phyloP scores from a whole-genome alignment of 805 yeast species.

The Saturnispora mendoncae region DNA sequence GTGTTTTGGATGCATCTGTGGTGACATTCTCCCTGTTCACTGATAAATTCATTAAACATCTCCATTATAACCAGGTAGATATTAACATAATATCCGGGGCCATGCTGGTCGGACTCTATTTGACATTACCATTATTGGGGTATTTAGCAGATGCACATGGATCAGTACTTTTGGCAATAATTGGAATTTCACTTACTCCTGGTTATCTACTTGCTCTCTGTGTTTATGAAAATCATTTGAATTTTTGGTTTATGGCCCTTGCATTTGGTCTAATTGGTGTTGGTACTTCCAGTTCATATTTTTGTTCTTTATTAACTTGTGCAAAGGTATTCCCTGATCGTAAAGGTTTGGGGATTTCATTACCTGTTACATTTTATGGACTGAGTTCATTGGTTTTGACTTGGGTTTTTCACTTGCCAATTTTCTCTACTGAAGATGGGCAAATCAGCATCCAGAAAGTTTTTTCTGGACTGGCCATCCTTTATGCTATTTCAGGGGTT shows the following conservation, averaged over 20 bases:
- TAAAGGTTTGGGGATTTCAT: constrained; percentile 74
- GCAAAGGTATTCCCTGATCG: constrained; percentile 74
- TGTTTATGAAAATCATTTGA: constrained; percentile 24
- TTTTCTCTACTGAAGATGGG: constrained; percentile 27
- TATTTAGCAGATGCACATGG: constrained; percentile 80
- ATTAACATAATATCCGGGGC: constrained; percentile 66
- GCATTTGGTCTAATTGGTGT: constrained; percentile 56
- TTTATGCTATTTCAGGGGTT: constrained; percentile 49
- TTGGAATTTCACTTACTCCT: constrained; percentile 57
- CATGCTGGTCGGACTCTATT: constrained; percentile 73
- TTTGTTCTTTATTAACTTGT: constrained; percentile 66
- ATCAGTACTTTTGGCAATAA: constrained; percentile 57
- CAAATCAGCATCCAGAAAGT: constrained; percentile 40
- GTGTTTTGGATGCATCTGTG: constrained; percentile 76
- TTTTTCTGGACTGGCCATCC: constrained; percentile 41
- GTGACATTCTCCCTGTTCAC: constrained; percentile 76
- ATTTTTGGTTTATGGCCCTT: constrained; percentile 32
- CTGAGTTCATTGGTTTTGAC: constrained; percentile 69
- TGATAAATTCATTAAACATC: constrained; percentile 48
- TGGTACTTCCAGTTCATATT: constrained; percentile 66
- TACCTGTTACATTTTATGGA: constrained; percentile 87
- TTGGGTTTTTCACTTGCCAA: constrained; percentile 39
- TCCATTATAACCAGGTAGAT: constrained; percentile 54
- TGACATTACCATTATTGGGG: constrained; percentile 76
- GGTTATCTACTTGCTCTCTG: constrained; percentile 49